Evolutionary conservation across 805 yeast species (phyloP).

Genomic region (Wickerhamomyces silvicola): DNA sequence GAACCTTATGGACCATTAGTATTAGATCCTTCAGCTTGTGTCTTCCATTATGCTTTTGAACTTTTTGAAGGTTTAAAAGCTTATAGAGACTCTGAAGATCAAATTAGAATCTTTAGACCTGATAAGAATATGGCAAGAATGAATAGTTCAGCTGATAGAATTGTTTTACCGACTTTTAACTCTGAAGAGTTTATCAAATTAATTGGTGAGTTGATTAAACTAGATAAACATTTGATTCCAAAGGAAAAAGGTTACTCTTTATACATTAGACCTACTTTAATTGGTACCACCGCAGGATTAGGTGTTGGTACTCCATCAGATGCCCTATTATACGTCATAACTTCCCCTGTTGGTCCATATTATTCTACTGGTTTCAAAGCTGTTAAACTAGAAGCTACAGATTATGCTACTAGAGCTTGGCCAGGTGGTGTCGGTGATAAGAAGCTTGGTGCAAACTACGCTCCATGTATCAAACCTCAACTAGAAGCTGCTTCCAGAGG

Average conservation of each 20-base stretch:
- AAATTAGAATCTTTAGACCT: conserved; percentile 81
- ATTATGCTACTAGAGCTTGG: conserved; percentile 97
- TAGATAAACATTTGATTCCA: conserved; percentile 80
- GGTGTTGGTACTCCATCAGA: conserved; percentile 82
- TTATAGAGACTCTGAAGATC: conserved; percentile 56
- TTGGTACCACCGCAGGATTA: conserved; percentile 83
- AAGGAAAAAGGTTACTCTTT: conserved; percentile 82
- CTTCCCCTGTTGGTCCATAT: conserved; percentile 97
- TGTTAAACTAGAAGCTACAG: conserved; percentile 89
- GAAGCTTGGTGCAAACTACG: conserved; percentile 96
- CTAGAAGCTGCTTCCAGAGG: conserved; percentile 86
- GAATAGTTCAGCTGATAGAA: conserved; percentile 83
- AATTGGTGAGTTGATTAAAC: conserved; percentile 66
- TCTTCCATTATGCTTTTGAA: conserved; percentile 92
- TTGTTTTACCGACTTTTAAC: conserved; percentile 84
- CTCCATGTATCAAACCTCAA: conserved; percentile 91
- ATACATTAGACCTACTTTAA: conserved; percentile 90
- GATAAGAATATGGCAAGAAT: conserved; percentile 88
- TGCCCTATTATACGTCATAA: conserved; percentile 80
- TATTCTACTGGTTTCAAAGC: conserved; percentile 95
- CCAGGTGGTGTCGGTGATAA: conserved; percentile 98
- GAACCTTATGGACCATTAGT: conserved; percentile 72
- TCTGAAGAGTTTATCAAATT: conserved; percentile 67
- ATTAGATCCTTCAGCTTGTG: conserved; percentile 85
- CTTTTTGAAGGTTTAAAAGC: conserved; percentile 96